These are phyloP conservation scores for Phytomonas francai DNA, from an alignment of 208 protist species.

Conservation along the genomic window DNA sequence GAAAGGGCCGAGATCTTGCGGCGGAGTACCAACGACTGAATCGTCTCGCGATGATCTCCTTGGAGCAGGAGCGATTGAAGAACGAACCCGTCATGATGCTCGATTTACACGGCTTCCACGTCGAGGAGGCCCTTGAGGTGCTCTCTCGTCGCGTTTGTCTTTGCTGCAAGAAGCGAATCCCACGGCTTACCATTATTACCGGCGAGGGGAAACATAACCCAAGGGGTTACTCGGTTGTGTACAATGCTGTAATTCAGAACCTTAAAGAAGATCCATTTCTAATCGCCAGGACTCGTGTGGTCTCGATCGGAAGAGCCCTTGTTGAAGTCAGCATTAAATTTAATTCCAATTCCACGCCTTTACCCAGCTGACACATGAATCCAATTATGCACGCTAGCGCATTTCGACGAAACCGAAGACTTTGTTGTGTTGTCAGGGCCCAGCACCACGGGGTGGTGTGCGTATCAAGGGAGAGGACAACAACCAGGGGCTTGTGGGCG, in stretches of 20 bases:
- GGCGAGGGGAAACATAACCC: constrained; percentile 64
- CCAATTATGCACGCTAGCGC: no score
- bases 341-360: no score
- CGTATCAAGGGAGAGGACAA: no score
- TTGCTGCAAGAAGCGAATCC: constrained; percentile 35
- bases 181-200: constrained; percentile 39
- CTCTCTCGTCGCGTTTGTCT: constrained; percentile 55
- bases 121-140: constrained; percentile 58
- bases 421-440: no score
- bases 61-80: constrained; percentile 57
- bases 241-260: constrained; percentile 23
- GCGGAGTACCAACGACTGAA: constrained; percentile 72
- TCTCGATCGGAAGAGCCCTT: constrained; percentile 37
- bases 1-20: constrained; percentile 43
- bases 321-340: constrained; percentile 30
- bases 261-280: constrained; percentile 35
- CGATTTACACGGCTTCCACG: constrained; percentile 81
- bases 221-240: constrained; percentile 30
- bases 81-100: constrained; percentile 31
- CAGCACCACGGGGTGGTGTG: no score
- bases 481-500: no score
- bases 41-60: constrained; percentile 67
- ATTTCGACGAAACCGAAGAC: no score
- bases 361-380: no score
- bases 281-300: constrained; percentile 13